Conservation (phyloP, 169 alveolate species). For the Perkinsus marinus region DNA sequence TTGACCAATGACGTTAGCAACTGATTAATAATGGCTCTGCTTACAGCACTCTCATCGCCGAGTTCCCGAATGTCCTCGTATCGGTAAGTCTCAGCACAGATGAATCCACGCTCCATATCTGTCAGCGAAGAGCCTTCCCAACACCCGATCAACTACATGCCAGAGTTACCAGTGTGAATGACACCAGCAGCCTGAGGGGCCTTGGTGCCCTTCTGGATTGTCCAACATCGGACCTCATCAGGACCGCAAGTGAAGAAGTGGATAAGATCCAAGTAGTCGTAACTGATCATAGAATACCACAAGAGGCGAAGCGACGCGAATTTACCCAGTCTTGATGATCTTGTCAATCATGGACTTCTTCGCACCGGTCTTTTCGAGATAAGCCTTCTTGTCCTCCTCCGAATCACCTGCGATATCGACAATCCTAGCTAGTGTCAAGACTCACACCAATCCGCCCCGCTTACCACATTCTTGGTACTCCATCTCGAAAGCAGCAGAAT, state of each 20-base stretch:
- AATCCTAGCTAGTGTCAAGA: no score
- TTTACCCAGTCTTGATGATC: slow-evolving; percentile 89
- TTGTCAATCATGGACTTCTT: slow-evolving; percentile 74
- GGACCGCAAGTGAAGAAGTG: slow-evolving; percentile 99
- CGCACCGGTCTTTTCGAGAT: slow-evolving; percentile 51
- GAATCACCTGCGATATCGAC: background rate
- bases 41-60: slow-evolving; percentile 30
- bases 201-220: slow-evolving; percentile 22
- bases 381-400: slow-evolving; percentile 1
- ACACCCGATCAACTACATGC: no score
- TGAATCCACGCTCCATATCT: slow-evolving; percentile 97
- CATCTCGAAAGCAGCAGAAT: slow-evolving; percentile 89
- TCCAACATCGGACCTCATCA: slow-evolving; percentile 98
- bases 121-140: slow-evolving; percentile 27
- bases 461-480: slow-evolving; percentile 58
- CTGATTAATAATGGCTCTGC: no score
- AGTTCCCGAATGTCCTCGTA: slow-evolving; percentile 66
- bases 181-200: slow-evolving; percentile 47
- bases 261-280: slow-evolving; percentile 56
- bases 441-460: no score
- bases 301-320: slow-evolving; percentile 3
- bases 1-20: no score
- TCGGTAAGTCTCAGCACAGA: slow-evolving; percentile 91
- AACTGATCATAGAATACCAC: background rate
- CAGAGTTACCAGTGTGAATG: slow-evolving; percentile 27